Conservation (phyloP, 352 stramenopile genomes). For the Elongisporangium senticosum region DNA sequence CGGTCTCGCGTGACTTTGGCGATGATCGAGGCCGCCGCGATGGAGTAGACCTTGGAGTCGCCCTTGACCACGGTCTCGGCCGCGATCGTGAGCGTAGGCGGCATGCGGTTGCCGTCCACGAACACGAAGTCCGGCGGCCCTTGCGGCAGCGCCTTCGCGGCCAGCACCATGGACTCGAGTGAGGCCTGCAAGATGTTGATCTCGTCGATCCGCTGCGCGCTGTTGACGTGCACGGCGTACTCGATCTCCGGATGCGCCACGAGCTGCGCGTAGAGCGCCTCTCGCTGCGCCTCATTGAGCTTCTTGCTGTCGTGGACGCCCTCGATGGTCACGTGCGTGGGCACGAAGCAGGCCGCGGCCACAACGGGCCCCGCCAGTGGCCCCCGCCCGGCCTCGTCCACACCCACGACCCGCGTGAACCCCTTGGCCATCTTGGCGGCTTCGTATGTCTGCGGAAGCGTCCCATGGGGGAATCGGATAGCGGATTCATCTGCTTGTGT, state of each 20-base stretch:
- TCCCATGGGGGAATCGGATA: constrained; percentile 38
- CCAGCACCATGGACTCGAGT: constrained; percentile 92
- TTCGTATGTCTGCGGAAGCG: constrained; percentile 55
- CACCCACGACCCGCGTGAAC: constrained; percentile 84
- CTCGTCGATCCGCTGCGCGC: constrained; percentile 91
- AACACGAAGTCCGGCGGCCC: constrained; percentile 84
- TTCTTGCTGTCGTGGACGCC: constrained; percentile 95
- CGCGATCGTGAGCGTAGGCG: constrained; percentile 77
- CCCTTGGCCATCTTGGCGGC: constrained; percentile 38
- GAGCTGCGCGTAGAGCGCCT: constrained; percentile 88
- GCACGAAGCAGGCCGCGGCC: constrained; percentile 65
- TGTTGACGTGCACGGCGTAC: constrained; percentile 85
- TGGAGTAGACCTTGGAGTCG: constrained; percentile 93
- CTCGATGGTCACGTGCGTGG: constrained; percentile 68
- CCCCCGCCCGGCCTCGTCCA: constrained; percentile 95
- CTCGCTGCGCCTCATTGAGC: constrained; percentile 91
- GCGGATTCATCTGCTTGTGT: background rate
- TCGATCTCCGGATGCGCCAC: constrained; percentile 65
- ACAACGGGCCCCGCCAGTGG: constrained; percentile 91
- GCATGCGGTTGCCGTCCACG: constrained; percentile 95
- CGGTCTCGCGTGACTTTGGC: constrained; percentile 97
- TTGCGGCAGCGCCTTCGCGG: constrained; percentile 56
- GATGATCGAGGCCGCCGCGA: constrained; percentile 97
- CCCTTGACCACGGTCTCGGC: constrained; percentile 93
- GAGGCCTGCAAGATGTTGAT: constrained; percentile 99